phyloP scores from a whole-genome alignment of 352 stramenopile species.

The Elongisporangium prolatum region DNA sequence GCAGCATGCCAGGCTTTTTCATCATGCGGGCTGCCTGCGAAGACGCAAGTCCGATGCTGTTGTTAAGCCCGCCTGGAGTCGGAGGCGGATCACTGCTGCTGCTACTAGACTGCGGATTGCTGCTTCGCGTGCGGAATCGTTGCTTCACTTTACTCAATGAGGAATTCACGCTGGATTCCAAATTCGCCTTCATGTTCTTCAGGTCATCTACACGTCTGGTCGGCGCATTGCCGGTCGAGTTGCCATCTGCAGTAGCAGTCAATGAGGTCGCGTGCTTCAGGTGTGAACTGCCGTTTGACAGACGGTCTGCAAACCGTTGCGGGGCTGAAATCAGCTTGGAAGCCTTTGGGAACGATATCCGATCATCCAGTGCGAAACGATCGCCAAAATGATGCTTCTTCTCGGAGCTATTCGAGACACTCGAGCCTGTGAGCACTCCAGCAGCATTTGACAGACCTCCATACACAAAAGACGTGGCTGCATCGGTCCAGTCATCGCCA shows the following conservation, averaged over 20 bases:
- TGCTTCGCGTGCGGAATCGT: slow-evolving; percentile 55
- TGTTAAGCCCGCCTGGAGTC: no score
- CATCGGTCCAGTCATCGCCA: slow-evolving; percentile 52
- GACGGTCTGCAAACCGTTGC: neutral
- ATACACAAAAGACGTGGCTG: slow-evolving; percentile 21
- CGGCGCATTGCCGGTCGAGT: no score
- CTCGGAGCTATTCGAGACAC: slow-evolving; percentile 10
- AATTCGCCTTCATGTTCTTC: slow-evolving; percentile 69
- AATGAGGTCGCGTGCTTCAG: no score
- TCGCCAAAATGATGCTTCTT: slow-evolving; percentile 35
- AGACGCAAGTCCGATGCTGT: slow-evolving; percentile 6
- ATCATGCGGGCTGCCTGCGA: slow-evolving; percentile 60
- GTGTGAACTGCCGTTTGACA: no score
- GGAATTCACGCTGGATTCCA: slow-evolving; percentile 67
- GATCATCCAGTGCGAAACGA: slow-evolving; percentile 60
- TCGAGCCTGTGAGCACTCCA: slow-evolving; percentile 15
- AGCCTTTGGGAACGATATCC: slow-evolving; percentile 44
- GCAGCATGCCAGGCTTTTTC: slow-evolving; percentile 54
- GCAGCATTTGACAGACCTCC: slow-evolving; percentile 7
- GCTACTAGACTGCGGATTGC: slow-evolving; percentile 17
- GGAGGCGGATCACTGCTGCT: no score
- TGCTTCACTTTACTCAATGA: slow-evolving; percentile 74
- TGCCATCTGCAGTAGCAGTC: no score
- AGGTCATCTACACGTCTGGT: slow-evolving; percentile 55
- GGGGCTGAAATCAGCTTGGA: slow-evolving; percentile 30